These are phyloP conservation scores for Dendrocalamus latiflorus DNA, from an alignment of 202 grass and related monocot species.

Conservation along the genomic window DNA sequence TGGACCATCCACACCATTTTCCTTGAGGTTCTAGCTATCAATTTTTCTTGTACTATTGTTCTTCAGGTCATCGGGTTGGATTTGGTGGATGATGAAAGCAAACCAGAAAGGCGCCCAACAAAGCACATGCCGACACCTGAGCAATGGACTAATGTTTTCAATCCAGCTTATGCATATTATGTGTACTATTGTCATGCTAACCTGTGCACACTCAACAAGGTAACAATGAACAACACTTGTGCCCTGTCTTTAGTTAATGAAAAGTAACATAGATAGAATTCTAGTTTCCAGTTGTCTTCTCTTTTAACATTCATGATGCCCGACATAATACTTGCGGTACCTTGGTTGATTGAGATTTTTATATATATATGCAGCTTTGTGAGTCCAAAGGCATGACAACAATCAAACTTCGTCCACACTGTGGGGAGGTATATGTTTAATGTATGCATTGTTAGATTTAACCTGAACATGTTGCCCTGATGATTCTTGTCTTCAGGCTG, in stretches of 20 bases:
- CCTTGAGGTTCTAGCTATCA: not conserved
- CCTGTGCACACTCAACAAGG: slow-evolving; percentile 89
- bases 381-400: slow-evolving; percentile 87
- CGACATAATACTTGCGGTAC: not conserved
- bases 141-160: slow-evolving; percentile 93
- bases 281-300: not conserved
- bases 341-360: not conserved
- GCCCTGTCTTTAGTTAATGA: no score
- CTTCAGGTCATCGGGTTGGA: slow-evolving; percentile 89
- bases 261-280: not conserved
- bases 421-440: slow-evolving; percentile 69
- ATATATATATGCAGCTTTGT: slow-evolving; percentile 47
- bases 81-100: slow-evolving; percentile 99
- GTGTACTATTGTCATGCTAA: slow-evolving; percentile 95
- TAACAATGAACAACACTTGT: slow-evolving; percentile 15
- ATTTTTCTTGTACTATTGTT: slow-evolving; percentile 10
- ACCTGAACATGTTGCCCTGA: not conserved
- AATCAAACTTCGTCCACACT: slow-evolving; percentile 92
- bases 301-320: slow-evolving; percentile 6
- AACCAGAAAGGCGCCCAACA: slow-evolving; percentile 89
- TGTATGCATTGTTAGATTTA: not conserved
- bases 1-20: not conserved
- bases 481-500: slow-evolving; percentile 58
- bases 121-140: slow-evolving; percentile 93
- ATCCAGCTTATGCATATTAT: slow-evolving; percentile 93